Percentiles rank a stretch among this genome's conserved stretches.
Conservation (phyloP, 148 eudicot species). For the Rhododendron kiyosumense region DNA sequence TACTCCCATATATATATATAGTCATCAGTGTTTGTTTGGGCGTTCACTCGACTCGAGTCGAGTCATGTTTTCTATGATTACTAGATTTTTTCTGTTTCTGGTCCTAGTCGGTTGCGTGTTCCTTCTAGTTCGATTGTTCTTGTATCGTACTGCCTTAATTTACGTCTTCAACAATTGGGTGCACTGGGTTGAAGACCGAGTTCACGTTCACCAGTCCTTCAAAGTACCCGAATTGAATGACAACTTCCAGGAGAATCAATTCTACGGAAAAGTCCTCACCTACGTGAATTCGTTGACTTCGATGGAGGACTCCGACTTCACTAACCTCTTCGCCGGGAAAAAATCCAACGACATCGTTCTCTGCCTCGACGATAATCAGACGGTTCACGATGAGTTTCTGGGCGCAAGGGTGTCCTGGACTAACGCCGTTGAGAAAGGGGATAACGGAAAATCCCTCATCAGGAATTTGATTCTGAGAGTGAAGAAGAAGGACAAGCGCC, state of each 20-base stretch:
- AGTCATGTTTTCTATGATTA: constrained; percentile 6
- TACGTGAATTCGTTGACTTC: constrained; percentile 62
- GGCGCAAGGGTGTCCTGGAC: constrained; percentile 58
- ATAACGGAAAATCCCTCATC: not conserved
- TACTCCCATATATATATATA: too few relatives aligned
- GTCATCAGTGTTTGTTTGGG: not conserved
- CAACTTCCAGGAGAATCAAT: constrained; percentile 51
- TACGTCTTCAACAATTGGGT: constrained; percentile 23
- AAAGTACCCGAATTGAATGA: constrained; percentile 62
- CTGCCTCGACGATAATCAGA: constrained; percentile 48
- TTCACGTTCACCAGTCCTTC: constrained; percentile 62
- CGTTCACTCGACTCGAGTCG: not conserved
- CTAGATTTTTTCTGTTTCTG: not conserved
- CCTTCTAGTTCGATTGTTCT: constrained; percentile 18
- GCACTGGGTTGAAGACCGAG: constrained; percentile 35
- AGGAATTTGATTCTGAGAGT: constrained; percentile 42
- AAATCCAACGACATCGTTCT: constrained; percentile 51
- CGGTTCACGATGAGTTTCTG: constrained; percentile 55
- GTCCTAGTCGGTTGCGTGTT: constrained; percentile 1
- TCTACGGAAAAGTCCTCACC: constrained; percentile 47
- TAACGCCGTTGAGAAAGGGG: constrained; percentile 21
- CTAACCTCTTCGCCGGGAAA: constrained; percentile 55
- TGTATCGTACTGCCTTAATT: constrained; percentile 29
- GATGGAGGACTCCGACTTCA: constrained; percentile 64
- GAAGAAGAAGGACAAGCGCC: constrained; percentile 64